Evolutionary conservation across 768 basidiomycete species (phyloP).

Genomic region (Lactifluus piperatus): DNA sequence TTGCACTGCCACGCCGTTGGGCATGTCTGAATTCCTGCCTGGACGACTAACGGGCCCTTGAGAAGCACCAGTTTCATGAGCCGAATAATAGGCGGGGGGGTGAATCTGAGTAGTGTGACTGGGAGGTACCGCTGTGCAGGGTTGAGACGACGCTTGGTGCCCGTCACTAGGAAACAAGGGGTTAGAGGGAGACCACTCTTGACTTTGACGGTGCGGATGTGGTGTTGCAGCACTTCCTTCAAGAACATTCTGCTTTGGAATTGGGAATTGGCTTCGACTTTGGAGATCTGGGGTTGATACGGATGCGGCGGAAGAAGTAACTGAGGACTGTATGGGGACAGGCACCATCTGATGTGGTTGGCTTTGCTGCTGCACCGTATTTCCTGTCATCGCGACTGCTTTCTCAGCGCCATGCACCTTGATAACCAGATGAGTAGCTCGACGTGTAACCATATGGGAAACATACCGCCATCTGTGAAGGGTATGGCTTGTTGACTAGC

Average conservation of each 20-base stretch:
- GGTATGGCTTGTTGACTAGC: not conserved
- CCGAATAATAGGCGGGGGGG: not conserved
- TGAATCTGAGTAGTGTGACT: not conserved
- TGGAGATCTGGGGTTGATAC: not conserved
- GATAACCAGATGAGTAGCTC: not conserved
- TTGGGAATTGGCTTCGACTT: not conserved
- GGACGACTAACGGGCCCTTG: not conserved
- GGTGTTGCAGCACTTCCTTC: not conserved
- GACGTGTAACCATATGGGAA: not conserved
- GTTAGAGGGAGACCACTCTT: not conserved
- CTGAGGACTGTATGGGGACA: not conserved
- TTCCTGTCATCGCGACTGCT: not conserved
- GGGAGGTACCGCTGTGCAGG: not conserved
- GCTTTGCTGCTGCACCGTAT: not conserved
- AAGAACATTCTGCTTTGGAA: not conserved
- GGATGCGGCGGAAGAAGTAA: not conserved
- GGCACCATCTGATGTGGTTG: not conserved
- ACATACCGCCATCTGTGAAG: constrained; percentile 5
- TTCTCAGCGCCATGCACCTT: not conserved
- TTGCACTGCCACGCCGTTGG: not conserved
- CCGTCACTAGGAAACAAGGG: not conserved
- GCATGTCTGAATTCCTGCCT: not conserved
- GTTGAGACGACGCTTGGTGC: not conserved
- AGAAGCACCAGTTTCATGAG: not conserved
- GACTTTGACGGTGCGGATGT: not conserved